Evolutionary conservation across 768 basidiomycete species (phyloP), one percentile per base, ranked within the genome.

Genomic region (Panus rudis): DNA sequence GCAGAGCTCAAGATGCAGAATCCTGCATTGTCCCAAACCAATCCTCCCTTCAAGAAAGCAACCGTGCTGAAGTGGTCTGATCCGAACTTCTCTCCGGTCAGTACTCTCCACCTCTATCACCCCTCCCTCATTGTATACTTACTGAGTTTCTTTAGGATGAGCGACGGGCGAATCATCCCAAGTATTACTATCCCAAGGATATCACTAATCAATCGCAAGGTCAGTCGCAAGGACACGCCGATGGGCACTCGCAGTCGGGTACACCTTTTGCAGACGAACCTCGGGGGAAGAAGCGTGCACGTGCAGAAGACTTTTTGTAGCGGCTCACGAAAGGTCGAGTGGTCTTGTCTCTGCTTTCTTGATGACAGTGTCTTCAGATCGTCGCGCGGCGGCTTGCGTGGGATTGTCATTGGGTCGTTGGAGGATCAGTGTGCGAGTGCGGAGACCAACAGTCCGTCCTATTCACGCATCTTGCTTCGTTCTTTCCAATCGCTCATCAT

Each of bases 271-370:
- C 52, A 24, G 81, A 84, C 39, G 84, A 85, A 55, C 67, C 74
- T 39, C 75, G 84, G 51, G 87, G 88, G 37, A 87, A 81, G 69
- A 92, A 92, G 63, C 70, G 90, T 37, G 84, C 88, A 37, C 71
- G 87, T 51, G 90, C 90, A 24, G 88, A 91, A 63, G 90, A 92
- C 62, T 88, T 87, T 63, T 64, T 91, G 53, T 89, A 63, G 24
- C 26, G n/a, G n/a, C 17, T 2, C 28, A 38, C 19, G 10, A 37
- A 7, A 11, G 25, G 12, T 16, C 37, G 7, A 14, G 17, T 46
- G 25, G 17, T 13, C 27, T 27, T 23, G 23, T 16, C n/a, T 26
- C 21, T 20, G 14, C 16, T 38, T 43, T 31, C 16, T 23, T 17
- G 37, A 11, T 19, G 2, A 13, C 27, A 17, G 17, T 11, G 13